Conservation (phyloP, 352 stramenopile genomes). For the Phytophthora fragariaefolia region DNA sequence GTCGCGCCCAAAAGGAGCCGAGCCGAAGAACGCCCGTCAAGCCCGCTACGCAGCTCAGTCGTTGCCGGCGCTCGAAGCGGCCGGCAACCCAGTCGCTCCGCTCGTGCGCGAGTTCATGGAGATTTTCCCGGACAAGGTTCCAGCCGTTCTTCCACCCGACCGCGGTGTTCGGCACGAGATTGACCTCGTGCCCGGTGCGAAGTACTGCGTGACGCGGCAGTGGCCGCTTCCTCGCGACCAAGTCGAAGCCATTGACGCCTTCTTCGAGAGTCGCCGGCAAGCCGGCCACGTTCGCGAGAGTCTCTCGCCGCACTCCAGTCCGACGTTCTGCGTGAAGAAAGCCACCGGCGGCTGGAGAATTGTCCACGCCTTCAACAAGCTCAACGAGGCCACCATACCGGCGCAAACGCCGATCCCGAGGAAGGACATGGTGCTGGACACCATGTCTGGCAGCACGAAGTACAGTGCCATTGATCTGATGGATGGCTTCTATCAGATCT, state of each 20-base stretch:
- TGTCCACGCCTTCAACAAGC: too few species aligned
- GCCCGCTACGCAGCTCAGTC: conserved; percentile 28
- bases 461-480: too few species aligned
- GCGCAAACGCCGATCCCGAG: too few species aligned
- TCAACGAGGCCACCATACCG: too few species aligned
- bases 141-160: conserved; percentile 16
- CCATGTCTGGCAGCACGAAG: too few species aligned
- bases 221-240: conserved; percentile 12
- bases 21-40: conserved; percentile 21
- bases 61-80: background rate
- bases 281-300: background rate
- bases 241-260: background rate
- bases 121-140: conserved; percentile 36
- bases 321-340: background rate
- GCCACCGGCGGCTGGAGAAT: too few species aligned
- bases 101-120: conserved; percentile 17
- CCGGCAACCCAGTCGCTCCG: conserved; percentile 12
- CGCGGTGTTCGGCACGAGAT: conserved; percentile 38
- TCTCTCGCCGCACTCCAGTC: background rate
- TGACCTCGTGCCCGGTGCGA: conserved; percentile 27
- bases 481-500: too few species aligned
- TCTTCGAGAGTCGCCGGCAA: background rate
- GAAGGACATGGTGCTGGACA: too few species aligned
- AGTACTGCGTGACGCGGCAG: conserved; percentile 43
- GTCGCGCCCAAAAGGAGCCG: background rate